Base-by-base conservation (phyloP, 2,329 filamentous ascomycete genomes). In the Xylariaceae sp. region DNA sequence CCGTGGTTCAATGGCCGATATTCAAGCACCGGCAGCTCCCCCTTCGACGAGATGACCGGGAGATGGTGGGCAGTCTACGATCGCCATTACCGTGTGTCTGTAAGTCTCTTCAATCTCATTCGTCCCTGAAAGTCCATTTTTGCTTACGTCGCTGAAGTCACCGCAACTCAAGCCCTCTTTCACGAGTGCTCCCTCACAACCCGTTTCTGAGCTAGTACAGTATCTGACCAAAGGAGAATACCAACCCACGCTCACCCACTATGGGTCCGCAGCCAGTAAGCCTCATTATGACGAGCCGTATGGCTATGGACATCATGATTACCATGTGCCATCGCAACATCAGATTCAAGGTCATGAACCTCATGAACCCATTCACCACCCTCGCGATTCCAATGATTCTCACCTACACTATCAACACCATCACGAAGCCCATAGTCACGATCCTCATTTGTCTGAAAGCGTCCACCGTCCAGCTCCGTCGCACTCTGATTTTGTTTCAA, bases 31-130 rank as follows among this genome's bases (percentile, higher is more conserved):
- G 79, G 78, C 23, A 69, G 71, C 37, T 76, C 76, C 2, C 83
- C 86, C 1, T 95, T 91, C 64, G 83, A 88, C 61, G 86, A 96
- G 67, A 84, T 97, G 72, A 70, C 90, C 34, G 85, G 82, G 48
- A 80, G 82, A 60, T 98, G 93, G 93, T 98, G 92, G 92, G 81
- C 89, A 36, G 86, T 95, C 34, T 95, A 95, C 64, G 92, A 97
- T 67, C 77, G 80, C 51, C 91, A 97, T 70, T 91, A 94, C 64
- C 76, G 78, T 54, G 64, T 64, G 56, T 60, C 71, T 52, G 79
- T 82, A 64, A 49, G 71, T 46, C 12, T 5, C 21, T 12, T 19
- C 22, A 14, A 44, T 47, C 41, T 11, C 43, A 22, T 45, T 12
- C 22, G 35, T 40, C 44, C n/a, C 14, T 22, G 7, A 37, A 37